phyloP scores from a whole-genome alignment of 2,329 filamentous ascomycete species.

The Cercospora beticola region DNA sequence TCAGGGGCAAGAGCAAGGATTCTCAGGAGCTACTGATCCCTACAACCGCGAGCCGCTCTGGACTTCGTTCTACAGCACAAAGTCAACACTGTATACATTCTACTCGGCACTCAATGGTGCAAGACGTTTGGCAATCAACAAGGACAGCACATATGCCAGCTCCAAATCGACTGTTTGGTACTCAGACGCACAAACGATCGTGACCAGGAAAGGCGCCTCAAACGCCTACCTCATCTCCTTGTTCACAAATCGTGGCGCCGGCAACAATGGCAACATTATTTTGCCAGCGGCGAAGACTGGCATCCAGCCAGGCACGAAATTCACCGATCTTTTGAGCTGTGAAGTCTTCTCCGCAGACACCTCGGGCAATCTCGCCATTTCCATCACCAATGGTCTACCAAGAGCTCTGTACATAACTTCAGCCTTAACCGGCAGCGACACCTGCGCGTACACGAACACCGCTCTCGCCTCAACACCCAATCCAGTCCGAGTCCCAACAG shows the following conservation, averaged over 20 bases:
- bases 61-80: slow-evolving; percentile 41
- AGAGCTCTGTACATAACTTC: slow-evolving; percentile 44
- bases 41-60: slow-evolving; percentile 43
- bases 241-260: slow-evolving; percentile 20
- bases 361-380: slow-evolving; percentile 46
- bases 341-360: slow-evolving; percentile 44
- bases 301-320: slow-evolving; percentile 14
- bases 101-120: slow-evolving; percentile 49
- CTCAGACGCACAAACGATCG: slow-evolving; percentile 23
- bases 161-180: slow-evolving; percentile 40
- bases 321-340: slow-evolving; percentile 48
- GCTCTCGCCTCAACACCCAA: neutral
- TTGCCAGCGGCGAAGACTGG: slow-evolving; percentile 14
- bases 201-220: slow-evolving; percentile 18
- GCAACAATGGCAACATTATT: slow-evolving; percentile 8
- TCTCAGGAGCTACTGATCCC: slow-evolving; percentile 37
- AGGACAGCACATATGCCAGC: slow-evolving; percentile 40
- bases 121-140: slow-evolving; percentile 45
- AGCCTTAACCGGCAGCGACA: slow-evolving; percentile 39
- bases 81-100: slow-evolving; percentile 43
- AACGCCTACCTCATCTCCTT: slow-evolving; percentile 16
- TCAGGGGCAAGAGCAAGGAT: slow-evolving; percentile 63
- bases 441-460: slow-evolving; percentile 34
- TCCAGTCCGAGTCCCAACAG: neutral
- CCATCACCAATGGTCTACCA: slow-evolving; percentile 47